Percentiles rank a stretch among this genome's conserved stretches.
Conservation (phyloP, 805 yeast genomes). For the Metschnikowia anglica region DNA sequence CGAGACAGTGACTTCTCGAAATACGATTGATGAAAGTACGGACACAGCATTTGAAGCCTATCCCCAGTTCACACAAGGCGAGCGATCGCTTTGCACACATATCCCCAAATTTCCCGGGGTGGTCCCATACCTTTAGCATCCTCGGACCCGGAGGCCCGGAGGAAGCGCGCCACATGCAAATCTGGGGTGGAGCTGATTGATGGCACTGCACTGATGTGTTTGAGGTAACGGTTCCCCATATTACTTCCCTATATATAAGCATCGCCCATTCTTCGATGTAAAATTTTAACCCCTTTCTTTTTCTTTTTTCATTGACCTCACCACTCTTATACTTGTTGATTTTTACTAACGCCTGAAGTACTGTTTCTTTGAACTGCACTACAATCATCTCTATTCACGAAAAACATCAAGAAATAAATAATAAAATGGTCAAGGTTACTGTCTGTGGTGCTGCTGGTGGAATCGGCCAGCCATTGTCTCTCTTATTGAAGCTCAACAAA, state of each 20-base stretch:
- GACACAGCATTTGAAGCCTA: too few species aligned
- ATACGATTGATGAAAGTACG: too few species aligned
- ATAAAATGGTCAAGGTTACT: constrained; percentile 62
- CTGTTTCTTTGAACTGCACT: too few species aligned
- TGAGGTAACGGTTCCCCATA: constrained; percentile 10
- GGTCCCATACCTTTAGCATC: background rate
- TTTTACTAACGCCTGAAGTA: too few species aligned
- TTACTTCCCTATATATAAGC: constrained; percentile 15
- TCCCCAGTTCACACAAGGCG: too few species aligned
- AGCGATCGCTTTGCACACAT: background rate
- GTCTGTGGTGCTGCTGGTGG: constrained; percentile 94
- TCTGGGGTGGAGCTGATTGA: constrained; percentile 18
- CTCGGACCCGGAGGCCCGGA: constrained; percentile 12
- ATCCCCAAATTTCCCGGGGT: background rate
- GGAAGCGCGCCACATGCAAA: constrained; percentile 18
- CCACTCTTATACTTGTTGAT: too few species aligned
- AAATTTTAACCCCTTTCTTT: background rate
- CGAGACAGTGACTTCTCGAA: too few species aligned
- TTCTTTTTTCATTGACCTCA: background rate
- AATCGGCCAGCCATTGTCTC: constrained; percentile 88
- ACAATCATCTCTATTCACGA: too few species aligned
- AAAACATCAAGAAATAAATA: too few species aligned
- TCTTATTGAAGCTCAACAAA: constrained; percentile 70
- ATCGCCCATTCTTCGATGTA: constrained; percentile 1
- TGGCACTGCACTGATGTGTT: too few species aligned